phyloP scores from a whole-genome alignment of 2,329 filamentous ascomycete species.

The Neonectria sp. region DNA sequence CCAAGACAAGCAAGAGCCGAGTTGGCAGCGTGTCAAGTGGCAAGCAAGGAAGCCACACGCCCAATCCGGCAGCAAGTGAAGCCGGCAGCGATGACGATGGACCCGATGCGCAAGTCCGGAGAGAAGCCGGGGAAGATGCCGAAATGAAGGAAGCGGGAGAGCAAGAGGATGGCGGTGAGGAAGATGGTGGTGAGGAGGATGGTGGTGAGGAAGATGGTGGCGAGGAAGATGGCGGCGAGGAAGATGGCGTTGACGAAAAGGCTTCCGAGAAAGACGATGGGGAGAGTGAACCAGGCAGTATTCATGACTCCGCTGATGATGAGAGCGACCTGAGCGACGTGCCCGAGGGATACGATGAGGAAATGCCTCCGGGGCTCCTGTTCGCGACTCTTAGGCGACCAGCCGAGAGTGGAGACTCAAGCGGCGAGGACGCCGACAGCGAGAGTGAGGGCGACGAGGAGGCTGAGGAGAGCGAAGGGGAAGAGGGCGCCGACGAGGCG shows the following conservation, averaged over 20 bases:
- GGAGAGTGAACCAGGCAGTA: slow-evolving; percentile 62
- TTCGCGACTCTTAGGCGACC: slow-evolving; percentile 63
- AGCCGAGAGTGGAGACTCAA: slow-evolving; percentile 49
- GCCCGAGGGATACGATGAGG: slow-evolving; percentile 70
- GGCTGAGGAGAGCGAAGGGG: slow-evolving; percentile 40
- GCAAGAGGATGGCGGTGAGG: slow-evolving; percentile 41
- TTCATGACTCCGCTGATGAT: slow-evolving; percentile 77
- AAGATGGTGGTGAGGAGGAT: slow-evolving; percentile 49
- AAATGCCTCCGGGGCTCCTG: slow-evolving; percentile 67
- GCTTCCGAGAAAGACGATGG: slow-evolving; percentile 47
- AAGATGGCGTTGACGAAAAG: slow-evolving; percentile 46
- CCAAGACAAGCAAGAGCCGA: slow-evolving; percentile 64
- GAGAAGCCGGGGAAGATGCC: slow-evolving; percentile 53
- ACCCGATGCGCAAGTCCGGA: slow-evolving; percentile 56
- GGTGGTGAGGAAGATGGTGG: slow-evolving; percentile 47
- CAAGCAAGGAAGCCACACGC: slow-evolving; percentile 60
- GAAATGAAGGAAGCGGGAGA: slow-evolving; percentile 62
- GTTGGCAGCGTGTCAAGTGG: slow-evolving; percentile 67
- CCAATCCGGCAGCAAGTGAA: slow-evolving; percentile 54
- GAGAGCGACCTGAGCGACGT: slow-evolving; percentile 75
- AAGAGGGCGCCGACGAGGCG: slow-evolving; percentile 36
- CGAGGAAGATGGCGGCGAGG: slow-evolving; percentile 49
- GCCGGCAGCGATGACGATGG: slow-evolving; percentile 59
- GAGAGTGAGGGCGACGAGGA: slow-evolving; percentile 55
- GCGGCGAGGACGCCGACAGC: slow-evolving; percentile 55